Evolutionary conservation across 306 rosid species (phyloP), one percentile per base, ranked within the genome.

Genomic region (Corylus avellana): DNA sequence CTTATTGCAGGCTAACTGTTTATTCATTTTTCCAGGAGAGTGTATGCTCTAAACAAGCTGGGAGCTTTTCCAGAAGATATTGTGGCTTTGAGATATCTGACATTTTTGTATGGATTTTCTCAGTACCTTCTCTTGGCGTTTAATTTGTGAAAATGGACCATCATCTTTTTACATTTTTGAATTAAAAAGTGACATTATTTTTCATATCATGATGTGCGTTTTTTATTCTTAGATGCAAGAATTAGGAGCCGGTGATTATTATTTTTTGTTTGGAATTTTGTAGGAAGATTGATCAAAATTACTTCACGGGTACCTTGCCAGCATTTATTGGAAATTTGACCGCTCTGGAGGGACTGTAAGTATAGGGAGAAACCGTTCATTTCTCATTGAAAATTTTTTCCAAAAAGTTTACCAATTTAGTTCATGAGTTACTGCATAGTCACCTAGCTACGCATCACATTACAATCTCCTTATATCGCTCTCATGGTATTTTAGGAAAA

Each of bases 281-380:
- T 32, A 83, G 86, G 70, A 69, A 44, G 10, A 74, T 83, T n/a
- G 72, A 74, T 57, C 27, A 0, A 56, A 83, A 83, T 70, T 79
- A 46, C 68, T 82, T 82, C 75, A 54, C 66, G 0, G 85, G 85
- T 8, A 35, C 79, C 29, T 35, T 82, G 69, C 82, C 82, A 35
- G 47, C 72, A 22, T 56, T 74, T 51, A 16, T 82, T n/a, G 78
- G 82, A 53, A 77, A 82, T 22, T 72, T 82, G 51, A 3, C 85
- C 13, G 66, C 44, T 4, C 55, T 82, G 63, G 18, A 10, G 3
- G 0, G 0, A 1, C 56, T 82, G 85, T 82, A 73, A 82, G 85
- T 66, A 35, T 48, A 32, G 7, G 18, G 27, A 71, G 18, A 49
- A 50, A 6, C 27, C 22, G 16, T 20, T 56, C 62, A 56, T 8